Base-by-base conservation (phyloP, 108 stramenopile species). In the Bacterosira constricta region DNA sequence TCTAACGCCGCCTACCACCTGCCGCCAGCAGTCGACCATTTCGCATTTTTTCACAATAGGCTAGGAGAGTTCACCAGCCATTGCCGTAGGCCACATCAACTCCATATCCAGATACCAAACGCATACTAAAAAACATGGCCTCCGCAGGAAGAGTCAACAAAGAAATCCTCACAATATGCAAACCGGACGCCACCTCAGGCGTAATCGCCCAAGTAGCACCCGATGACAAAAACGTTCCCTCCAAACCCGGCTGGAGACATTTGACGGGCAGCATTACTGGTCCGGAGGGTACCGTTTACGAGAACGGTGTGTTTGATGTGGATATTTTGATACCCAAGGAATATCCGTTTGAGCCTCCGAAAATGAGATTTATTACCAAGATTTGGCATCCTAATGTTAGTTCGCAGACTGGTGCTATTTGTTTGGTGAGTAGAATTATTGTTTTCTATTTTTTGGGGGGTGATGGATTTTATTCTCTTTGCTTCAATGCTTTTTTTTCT, bases 351-450 rank as follows among this genome's bases (percentile, higher is more conserved):
- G 93, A 91, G 59, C 96, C 96, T n/a, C 96, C 96, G 0, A 94
- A 93, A 59, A 94, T 95, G 93, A 95, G 92, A 49, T 97, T 97
- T 74, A 62, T 84, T 18, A 97, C 96, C 49, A 96, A 97, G 69
- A 92, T 99, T 39, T 99, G 96, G 96, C 98, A 99, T 76, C 98
- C 98, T 2, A 99, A 99, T 75, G 90, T 99, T 60, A 86, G 83
- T 0, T 96, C 94, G 7, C 93, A 95, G 73, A 97, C 98, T 27
- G 98, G 98, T 11, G 98, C 96, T 0, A 98, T 97, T 80, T 98
- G 96, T 61, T 73, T 98, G 83, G 93, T 95, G 81, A 75, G 89
- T 80, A 42, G 8, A 6, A 42, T 5, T 37, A 37, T 37, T 37
- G 36, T 30, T 4, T 20, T 30, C 11, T 29, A 39, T 42, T 42